These are phyloP conservation scores for Dactylonectria estremocensis DNA, from an alignment of 2,329 filamentous ascomycete genomes.

Conservation along the genomic window DNA sequence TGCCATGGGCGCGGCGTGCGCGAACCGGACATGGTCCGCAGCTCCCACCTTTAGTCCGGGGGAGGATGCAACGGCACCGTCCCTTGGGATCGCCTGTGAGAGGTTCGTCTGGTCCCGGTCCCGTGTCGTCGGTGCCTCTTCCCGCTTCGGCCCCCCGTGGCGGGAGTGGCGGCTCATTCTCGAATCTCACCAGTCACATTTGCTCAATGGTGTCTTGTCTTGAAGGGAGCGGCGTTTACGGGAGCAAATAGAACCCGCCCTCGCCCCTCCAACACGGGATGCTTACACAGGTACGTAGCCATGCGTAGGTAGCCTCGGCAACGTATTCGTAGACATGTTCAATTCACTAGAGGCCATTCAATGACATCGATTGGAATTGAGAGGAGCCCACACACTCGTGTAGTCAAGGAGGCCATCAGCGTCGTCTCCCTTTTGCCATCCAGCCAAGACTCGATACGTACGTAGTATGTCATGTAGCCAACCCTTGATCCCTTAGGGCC, in stretches of 20 bases:
- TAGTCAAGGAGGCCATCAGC: neutral
- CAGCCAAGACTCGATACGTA: neutral
- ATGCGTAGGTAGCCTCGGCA: neutral
- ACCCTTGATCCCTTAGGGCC: neutral
- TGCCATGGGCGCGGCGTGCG: constrained; percentile 7
- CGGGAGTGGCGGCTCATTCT: constrained; percentile 39
- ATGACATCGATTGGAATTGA: constrained; percentile 5
- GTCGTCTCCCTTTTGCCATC: neutral
- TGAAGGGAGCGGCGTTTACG: neutral
- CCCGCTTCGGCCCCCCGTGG: constrained; percentile 19
- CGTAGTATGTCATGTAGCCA: neutral
- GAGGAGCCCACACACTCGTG: neutral
- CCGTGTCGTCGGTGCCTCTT: constrained; percentile 51
- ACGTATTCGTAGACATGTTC: neutral
- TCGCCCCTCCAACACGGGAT: neutral
- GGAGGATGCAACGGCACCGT: constrained; percentile 19
- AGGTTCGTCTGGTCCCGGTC: constrained; percentile 48
- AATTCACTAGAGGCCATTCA: constrained; percentile 4
- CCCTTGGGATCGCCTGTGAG: constrained; percentile 30
- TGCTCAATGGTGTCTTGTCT: neutral
- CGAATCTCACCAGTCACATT: constrained; percentile 15
- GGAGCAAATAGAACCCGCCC: constrained; percentile 4
- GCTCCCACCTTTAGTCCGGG: constrained; percentile 1
- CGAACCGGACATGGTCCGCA: constrained; percentile 13
- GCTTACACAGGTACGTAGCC: constrained; percentile 3